Conservation (phyloP, 1,284 basidiomycete genomes). For the Heterobasidion occidentale region DNA sequence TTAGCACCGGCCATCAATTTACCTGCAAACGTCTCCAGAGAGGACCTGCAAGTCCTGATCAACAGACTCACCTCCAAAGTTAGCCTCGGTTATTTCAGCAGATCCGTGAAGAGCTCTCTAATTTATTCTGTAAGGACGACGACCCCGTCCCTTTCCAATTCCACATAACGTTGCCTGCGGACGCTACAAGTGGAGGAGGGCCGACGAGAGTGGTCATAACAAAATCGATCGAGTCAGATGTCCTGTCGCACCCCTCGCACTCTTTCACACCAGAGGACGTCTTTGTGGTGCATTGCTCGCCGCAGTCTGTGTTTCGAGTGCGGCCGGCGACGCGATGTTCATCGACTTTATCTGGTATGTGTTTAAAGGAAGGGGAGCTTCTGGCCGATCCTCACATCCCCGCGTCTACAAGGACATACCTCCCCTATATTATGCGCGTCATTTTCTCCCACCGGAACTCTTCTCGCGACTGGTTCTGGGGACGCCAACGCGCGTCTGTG, state of each 20-base stretch:
- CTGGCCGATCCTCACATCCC: not conserved
- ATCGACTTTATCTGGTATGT: conserved; percentile 76
- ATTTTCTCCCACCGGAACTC: conserved; percentile 88
- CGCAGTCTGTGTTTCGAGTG: conserved; percentile 94
- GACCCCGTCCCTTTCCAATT: conserved; percentile 89
- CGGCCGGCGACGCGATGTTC: conserved; percentile 91
- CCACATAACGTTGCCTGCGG: conserved; percentile 66
- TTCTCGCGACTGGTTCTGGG: conserved; percentile 92
- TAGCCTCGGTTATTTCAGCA: conserved; percentile 15
- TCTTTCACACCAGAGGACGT: conserved; percentile 83
- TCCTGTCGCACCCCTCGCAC: conserved; percentile 63
- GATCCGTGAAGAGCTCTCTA: not conserved
- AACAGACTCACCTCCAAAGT: conserved; percentile 79
- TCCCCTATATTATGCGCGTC: conserved; percentile 93
- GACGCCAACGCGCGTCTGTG: conserved; percentile 92
- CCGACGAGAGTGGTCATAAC: conserved; percentile 72
- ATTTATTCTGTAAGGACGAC: conserved; percentile 46
- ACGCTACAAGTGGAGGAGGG: conserved; percentile 38
- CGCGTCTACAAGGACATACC: conserved; percentile 63
- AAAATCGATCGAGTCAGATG: conserved; percentile 74
- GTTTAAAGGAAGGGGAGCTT: not conserved
- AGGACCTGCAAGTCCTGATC: conserved; percentile 77
- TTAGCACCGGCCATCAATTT: conserved; percentile 84
- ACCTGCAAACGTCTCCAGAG: conserved; percentile 80
- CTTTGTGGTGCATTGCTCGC: conserved; percentile 82